Conservation (phyloP, 176 grass and related monocot genomes). For the Aegilops umbellulata region DNA sequence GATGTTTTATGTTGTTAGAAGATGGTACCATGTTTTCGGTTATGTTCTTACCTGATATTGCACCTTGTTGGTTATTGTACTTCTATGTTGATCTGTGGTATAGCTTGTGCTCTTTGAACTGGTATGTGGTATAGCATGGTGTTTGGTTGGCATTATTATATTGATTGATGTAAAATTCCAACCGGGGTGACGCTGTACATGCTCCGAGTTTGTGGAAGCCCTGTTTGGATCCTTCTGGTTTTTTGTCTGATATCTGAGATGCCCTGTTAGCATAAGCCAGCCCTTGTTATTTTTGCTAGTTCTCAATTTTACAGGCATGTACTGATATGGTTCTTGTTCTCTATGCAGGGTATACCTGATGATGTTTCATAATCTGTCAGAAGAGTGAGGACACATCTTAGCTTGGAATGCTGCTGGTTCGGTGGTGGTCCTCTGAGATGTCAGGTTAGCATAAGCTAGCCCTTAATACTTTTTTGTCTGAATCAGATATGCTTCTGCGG, state of each 20-base stretch:
- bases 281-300: not conserved
- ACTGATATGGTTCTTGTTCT: not conserved
- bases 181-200: not conserved
- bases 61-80: not conserved
- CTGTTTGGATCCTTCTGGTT: not conserved
- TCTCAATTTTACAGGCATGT: not conserved
- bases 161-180: not conserved
- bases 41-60: not conserved
- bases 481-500: not conserved
- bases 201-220: not conserved
- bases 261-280: not conserved
- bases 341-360: not conserved
- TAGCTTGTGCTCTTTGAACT: not conserved
- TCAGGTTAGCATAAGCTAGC: not conserved
- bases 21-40: not conserved
- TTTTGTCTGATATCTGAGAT: not conserved
- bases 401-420: not conserved
- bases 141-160: not conserved
- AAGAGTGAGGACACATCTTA: not conserved
- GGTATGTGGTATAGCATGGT: not conserved
- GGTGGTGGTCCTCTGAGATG: not conserved
- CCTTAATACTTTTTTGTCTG: not conserved
- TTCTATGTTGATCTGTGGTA: conserved; percentile 5
- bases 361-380: not conserved
- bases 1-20: not conserved